A percentile compares a stretch with the other conserved stretches of the same genome.
These are phyloP conservation scores for Jackrogersella multiformis DNA, from an alignment of 495 filamentous ascomycete genomes.

Conservation along the genomic window DNA sequence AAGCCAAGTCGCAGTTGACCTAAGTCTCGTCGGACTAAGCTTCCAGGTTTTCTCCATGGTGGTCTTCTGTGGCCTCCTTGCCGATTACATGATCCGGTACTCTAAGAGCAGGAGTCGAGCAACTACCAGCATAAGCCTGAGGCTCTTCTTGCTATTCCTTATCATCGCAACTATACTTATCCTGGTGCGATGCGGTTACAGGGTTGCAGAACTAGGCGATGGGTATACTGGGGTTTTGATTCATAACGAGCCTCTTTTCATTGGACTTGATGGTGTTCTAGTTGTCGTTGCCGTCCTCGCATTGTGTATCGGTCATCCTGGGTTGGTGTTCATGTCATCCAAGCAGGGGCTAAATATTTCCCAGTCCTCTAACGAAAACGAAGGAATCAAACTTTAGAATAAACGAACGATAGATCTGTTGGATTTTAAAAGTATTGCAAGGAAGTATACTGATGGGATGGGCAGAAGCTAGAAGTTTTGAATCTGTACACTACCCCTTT, in stretches of 20 bases:
- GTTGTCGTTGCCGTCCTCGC: not conserved
- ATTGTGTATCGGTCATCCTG: slow-evolving; percentile 9
- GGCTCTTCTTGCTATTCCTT: slow-evolving; percentile 58
- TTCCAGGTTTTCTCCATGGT: slow-evolving; percentile 57
- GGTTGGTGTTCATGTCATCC: slow-evolving; percentile 4
- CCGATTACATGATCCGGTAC: slow-evolving; percentile 56
- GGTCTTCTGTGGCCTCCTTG: slow-evolving; percentile 53
- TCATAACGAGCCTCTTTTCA: slow-evolving; percentile 57
- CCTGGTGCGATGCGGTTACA: slow-evolving; percentile 58
- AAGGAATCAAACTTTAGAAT: slow-evolving; percentile 1
- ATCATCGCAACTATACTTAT: slow-evolving; percentile 56
- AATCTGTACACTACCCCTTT: too few relatives aligned
- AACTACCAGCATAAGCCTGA: slow-evolving; percentile 39
- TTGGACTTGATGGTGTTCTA: slow-evolving; percentile 52
- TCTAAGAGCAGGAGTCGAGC: slow-evolving; percentile 10
- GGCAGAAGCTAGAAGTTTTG: not conserved
- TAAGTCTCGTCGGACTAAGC: slow-evolving; percentile 60
- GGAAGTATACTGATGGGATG: not conserved
- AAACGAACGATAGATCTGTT: not conserved
- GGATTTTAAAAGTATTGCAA: not conserved
- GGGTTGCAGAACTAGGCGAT: slow-evolving; percentile 60
- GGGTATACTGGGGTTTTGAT: slow-evolving; percentile 56
- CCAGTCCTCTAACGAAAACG: not conserved
- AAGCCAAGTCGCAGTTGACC: slow-evolving; percentile 50
- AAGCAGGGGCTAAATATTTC: not conserved